Evolutionary conservation across 2,329 filamentous ascomycete genomes (phyloP), one percentile per base, ranked within the genome.

Genomic region (Camillea tinctor): DNA sequence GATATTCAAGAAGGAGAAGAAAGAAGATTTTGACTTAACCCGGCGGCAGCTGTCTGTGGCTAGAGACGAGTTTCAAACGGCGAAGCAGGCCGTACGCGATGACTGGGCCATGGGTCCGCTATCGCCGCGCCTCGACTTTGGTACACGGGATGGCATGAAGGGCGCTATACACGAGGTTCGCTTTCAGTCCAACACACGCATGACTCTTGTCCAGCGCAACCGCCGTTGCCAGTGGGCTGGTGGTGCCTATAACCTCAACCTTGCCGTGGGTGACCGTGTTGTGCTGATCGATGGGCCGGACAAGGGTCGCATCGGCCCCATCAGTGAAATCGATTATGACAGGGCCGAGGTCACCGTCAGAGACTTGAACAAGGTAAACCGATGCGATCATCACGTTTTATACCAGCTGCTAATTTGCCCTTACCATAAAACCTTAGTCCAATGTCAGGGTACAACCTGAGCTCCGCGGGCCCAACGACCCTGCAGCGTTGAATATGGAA

Each of bases 251-350:
- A 82, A 82, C 73, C 79, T 91, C 62, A 89, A 87, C 66, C 78
- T 93, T 60, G 84, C 81, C 22, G 71, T 77, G 3, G 87, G 88
- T 6, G 95, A 98, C 76, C 85, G 95, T 61, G 93, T 97, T 30
- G 91, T 94, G 56, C 78, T 98, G 60, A 77, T 92, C 57, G 86
- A 89, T 62, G 93, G 94, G 8, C 84, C 83, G 40, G 90, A 95
- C 70, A 90, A 88, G 78, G 93, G 93, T 69, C 91, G 89, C 78
- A 95, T 99, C 75, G 91, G 91, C 55, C 78, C 79, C n/a, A 85
- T 98, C 51, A 75, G 73, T 61, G 74, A 79, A 1, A 79, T 96
- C 52, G 77, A 86, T 65, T 63, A 71, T 4, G 75, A 81, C 11
- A 78, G 76, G 52, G 88, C 86, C 62, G 82, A 83, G 63, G 79